Evolutionary conservation across 23 red algal genomes (phyloP).

Genomic region (Agarophyton chilense): DNA sequence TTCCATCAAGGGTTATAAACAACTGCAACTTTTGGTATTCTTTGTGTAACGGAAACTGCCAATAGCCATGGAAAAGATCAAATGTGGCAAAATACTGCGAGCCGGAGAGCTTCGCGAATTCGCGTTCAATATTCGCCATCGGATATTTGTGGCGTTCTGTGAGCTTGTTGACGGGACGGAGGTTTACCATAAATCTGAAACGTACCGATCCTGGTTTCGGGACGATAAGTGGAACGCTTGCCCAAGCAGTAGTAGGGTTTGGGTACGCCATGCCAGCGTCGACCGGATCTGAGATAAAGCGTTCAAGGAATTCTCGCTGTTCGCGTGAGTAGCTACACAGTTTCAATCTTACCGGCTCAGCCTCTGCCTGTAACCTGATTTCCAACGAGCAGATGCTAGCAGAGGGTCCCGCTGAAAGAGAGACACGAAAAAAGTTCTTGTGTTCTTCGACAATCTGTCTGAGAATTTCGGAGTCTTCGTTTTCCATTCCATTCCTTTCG

Average conservation of each 20-base stretch:
- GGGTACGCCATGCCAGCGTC: background rate
- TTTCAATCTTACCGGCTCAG: background rate
- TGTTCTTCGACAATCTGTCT: background rate
- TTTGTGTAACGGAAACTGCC: background rate
- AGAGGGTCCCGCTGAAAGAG: slow-evolving; percentile 1
- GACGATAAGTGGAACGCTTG: background rate
- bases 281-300: background rate
- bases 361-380: background rate
- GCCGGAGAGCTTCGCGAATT: background rate
- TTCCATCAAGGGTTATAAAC: background rate
- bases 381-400: background rate
- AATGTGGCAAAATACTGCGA: slow-evolving; percentile 8
- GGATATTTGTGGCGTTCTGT: background rate
- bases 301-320: background rate
- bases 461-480: too few species aligned
- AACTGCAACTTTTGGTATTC: background rate
- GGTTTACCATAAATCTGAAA: background rate
- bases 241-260: slow-evolving; percentile 13
- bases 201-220: slow-evolving; percentile 6
- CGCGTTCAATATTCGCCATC: background rate
- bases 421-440: background rate
- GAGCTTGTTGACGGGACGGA: background rate
- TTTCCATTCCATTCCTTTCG: too few species aligned
- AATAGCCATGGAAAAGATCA: slow-evolving; percentile 14
- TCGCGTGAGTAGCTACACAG: background rate